Percentiles rank a stretch among this genome's conserved stretches.
These are phyloP conservation scores for Phycomyces blakesleeanus DNA, from an alignment of 192 early-diverging fungal genomes.

Conservation along the genomic window DNA sequence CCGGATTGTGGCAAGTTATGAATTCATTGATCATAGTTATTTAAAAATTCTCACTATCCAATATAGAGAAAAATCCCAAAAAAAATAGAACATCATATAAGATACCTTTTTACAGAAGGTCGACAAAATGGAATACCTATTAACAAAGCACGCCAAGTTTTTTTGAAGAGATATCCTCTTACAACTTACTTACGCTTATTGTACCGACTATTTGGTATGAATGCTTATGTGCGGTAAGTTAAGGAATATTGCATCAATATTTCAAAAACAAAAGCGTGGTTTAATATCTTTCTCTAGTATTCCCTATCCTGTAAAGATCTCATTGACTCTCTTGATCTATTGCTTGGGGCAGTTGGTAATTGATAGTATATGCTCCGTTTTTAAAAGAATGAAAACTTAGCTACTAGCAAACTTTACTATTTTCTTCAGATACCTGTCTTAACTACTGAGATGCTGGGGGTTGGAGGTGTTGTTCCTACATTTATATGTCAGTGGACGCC, in stretches of 20 bases:
- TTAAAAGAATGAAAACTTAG: not conserved
- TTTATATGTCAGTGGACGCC: constrained; percentile 29
- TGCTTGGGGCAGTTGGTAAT: constrained; percentile 29
- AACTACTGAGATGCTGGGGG: constrained; percentile 24
- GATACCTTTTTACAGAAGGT: not conserved
- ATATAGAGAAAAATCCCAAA: constrained; percentile 6
- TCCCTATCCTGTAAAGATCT: constrained; percentile 30
- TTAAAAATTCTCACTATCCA: not conserved
- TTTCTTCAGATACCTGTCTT: constrained; percentile 24
- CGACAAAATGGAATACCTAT: not conserved
- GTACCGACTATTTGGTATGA: constrained; percentile 14
- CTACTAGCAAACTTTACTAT: too few relatives aligned
- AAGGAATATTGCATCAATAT: not conserved
- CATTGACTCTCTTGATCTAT: constrained; percentile 24
- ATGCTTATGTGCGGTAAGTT: constrained; percentile 25
- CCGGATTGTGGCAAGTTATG: not conserved
- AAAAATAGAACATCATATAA: not conserved
- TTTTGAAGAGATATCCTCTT: not conserved
- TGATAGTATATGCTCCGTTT: not conserved
- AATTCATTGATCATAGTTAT: not conserved
- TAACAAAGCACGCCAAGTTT: not conserved
- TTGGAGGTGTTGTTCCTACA: constrained; percentile 24
- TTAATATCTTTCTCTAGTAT: too few relatives aligned
- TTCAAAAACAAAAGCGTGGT: not conserved
- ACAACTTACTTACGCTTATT: not conserved